Conservation (phyloP, 2,329 filamentous ascomycete genomes). For the Stagonosporopsis cucurbitacearum region DNA sequence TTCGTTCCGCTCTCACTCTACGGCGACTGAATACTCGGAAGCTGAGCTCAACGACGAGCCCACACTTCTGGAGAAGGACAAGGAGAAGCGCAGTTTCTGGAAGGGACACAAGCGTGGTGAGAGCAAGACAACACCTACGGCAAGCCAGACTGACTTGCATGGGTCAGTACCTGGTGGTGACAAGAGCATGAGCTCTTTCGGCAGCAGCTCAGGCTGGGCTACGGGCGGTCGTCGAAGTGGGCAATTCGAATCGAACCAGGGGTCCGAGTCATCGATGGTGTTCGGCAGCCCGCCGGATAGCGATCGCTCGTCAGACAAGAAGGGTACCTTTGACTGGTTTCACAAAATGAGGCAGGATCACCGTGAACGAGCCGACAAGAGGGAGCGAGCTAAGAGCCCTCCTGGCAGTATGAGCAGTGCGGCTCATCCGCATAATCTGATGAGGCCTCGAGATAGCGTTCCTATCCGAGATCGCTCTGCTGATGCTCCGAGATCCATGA, state of each 20-base stretch:
- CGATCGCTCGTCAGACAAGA: constrained; percentile 59
- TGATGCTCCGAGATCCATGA: constrained; percentile 31
- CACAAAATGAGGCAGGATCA: constrained; percentile 69
- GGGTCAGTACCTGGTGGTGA: constrained; percentile 47
- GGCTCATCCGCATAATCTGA: constrained; percentile 28
- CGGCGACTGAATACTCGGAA: constrained; percentile 80
- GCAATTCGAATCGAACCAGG: constrained; percentile 41
- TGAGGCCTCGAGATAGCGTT: constrained; percentile 25
- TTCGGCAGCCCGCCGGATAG: constrained; percentile 42
- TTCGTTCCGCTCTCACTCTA: constrained; percentile 75
- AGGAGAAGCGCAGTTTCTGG: constrained; percentile 76
- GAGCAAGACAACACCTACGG: constrained; percentile 44
- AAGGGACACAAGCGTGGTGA: constrained; percentile 62
- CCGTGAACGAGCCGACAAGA: constrained; percentile 61
- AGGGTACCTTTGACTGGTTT: constrained; percentile 68
- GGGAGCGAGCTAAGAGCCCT: constrained; percentile 61
- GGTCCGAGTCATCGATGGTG: constrained; percentile 36
- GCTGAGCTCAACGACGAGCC: constrained; percentile 73
- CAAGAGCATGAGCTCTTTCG: constrained; percentile 50
- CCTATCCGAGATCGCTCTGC: constrained; percentile 34
- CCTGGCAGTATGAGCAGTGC: constrained; percentile 42
- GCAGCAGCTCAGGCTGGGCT: constrained; percentile 41
- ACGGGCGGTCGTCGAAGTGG: constrained; percentile 40
- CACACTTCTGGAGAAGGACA: constrained; percentile 49
- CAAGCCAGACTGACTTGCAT: constrained; percentile 45